Evolutionary conservation across 768 basidiomycete species (phyloP).

Genomic region (Trametes cinnabarina): DNA sequence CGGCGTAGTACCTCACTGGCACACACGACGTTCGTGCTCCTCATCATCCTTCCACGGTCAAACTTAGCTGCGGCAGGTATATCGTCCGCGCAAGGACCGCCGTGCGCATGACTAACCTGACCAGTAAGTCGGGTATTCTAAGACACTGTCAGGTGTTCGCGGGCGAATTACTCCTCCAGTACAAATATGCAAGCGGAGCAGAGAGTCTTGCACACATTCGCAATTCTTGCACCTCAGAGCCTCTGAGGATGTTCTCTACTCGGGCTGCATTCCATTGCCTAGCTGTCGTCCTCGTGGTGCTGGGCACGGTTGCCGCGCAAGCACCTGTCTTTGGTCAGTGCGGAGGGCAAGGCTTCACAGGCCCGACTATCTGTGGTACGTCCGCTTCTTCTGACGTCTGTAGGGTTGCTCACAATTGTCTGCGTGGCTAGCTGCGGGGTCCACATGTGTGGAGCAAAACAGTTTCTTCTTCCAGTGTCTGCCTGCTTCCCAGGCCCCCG

Average conservation of each 20-base stretch:
- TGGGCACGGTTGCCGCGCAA: constrained; percentile 16
- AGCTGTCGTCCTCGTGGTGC: neutral
- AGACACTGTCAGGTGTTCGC: neutral
- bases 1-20: too few species aligned
- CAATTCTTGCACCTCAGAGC: too few species aligned
- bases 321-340: constrained; percentile 13
- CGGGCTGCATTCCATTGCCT: neutral
- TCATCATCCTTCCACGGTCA: neutral
- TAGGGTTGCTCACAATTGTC: neutral
- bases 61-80: neutral
- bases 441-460: constrained; percentile 29
- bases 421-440: constrained; percentile 29
- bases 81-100: neutral
- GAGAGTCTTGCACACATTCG: too few species aligned
- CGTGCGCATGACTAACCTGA: neutral
- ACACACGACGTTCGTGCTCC: too few species aligned
- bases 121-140: neutral
- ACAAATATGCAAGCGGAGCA: neutral
- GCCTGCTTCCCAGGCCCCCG: neutral
- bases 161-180: neutral
- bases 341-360: constrained; percentile 17
- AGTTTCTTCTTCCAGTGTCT: constrained; percentile 7
- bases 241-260: neutral
- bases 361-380: constrained; percentile 16
- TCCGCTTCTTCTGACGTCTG: neutral